Conservation (phyloP, 257 asterid species). For the Solanum sejunctum region DNA sequence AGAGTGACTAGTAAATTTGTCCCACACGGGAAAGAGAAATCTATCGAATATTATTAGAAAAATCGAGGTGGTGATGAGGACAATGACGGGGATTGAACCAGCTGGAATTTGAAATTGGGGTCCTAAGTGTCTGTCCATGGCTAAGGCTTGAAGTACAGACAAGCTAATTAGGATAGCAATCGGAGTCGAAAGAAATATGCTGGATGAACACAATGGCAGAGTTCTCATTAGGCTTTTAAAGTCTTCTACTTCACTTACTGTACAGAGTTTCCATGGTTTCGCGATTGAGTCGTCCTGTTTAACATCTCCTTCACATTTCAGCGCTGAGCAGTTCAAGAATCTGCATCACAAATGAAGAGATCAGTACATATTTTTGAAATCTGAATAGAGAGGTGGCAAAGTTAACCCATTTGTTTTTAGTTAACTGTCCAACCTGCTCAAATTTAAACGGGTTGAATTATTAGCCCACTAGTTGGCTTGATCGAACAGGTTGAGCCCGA, state of each 20-base stretch:
- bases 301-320: slow-evolving; percentile 7
- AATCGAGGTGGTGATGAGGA: neutral
- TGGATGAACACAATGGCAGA: slow-evolving; percentile 9
- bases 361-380: neutral
- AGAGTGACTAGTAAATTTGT: neutral
- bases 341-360: neutral
- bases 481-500: neutral
- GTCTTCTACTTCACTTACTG: slow-evolving; percentile 9
- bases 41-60: neutral
- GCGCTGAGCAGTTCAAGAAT: slow-evolving; percentile 8
- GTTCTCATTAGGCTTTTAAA: slow-evolving; percentile 5
- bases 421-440: neutral
- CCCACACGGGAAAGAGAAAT: neutral
- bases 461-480: neutral
- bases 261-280: slow-evolving; percentile 9
- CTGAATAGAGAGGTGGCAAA: too few relatives aligned
- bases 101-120: slow-evolving; percentile 12
- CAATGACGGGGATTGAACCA: neutral
- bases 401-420: too few relatives aligned
- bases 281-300: neutral
- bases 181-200: neutral
- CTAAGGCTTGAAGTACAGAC: slow-evolving; percentile 10
- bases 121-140: slow-evolving; percentile 14
- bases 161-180: slow-evolving; percentile 1
- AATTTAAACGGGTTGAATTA: neutral